These are phyloP conservation scores for Epithemia pelagica DNA, from an alignment of 108 stramenopile species.

Conservation along the genomic window DNA sequence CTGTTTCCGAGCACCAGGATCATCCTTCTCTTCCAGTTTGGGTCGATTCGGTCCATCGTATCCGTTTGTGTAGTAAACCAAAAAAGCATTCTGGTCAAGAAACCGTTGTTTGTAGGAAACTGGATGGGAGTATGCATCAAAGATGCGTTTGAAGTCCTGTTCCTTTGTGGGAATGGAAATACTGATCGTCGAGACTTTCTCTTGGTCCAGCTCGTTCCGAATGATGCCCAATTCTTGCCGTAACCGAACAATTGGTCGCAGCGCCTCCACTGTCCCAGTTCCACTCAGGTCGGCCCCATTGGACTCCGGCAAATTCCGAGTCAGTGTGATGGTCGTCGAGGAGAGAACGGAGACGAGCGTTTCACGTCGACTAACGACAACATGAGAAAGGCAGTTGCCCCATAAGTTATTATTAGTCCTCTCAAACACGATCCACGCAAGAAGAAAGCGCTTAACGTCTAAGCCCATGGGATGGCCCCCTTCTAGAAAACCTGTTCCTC, in stretches of 20 bases:
- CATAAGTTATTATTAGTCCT: too few species aligned
- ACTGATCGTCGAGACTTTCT: slow-evolving; percentile 4
- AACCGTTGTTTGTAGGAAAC: slow-evolving; percentile 82
- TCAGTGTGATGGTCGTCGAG: slow-evolving; percentile 1
- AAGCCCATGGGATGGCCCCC: too few species aligned
- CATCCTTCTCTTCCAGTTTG: slow-evolving; percentile 40
- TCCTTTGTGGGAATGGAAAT: slow-evolving; percentile 46
- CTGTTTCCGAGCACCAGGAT: slow-evolving; percentile 28
- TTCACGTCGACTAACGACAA: too few species aligned
- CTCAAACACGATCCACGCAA: too few species aligned
- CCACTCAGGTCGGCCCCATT: slow-evolving; percentile 51
- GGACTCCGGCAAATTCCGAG: slow-evolving; percentile 55
- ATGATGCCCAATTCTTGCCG: slow-evolving; percentile 18
- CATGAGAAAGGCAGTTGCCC: too few species aligned
- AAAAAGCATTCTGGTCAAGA: slow-evolving; percentile 79
- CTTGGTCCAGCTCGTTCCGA: slow-evolving; percentile 15
- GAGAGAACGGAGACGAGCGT: background rate
- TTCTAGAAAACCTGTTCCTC: too few species aligned
- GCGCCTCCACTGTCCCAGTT: slow-evolving; percentile 47
- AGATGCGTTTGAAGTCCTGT: slow-evolving; percentile 58
- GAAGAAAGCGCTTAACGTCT: too few species aligned
- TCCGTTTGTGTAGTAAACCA: slow-evolving; percentile 82
- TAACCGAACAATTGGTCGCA: slow-evolving; percentile 49
- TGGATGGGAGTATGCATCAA: slow-evolving; percentile 73
- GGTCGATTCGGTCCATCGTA: slow-evolving; percentile 75